These are phyloP conservation scores for Sesbania bispinosa DNA, from an alignment of 306 rosid species.

Conservation along the genomic window DNA sequence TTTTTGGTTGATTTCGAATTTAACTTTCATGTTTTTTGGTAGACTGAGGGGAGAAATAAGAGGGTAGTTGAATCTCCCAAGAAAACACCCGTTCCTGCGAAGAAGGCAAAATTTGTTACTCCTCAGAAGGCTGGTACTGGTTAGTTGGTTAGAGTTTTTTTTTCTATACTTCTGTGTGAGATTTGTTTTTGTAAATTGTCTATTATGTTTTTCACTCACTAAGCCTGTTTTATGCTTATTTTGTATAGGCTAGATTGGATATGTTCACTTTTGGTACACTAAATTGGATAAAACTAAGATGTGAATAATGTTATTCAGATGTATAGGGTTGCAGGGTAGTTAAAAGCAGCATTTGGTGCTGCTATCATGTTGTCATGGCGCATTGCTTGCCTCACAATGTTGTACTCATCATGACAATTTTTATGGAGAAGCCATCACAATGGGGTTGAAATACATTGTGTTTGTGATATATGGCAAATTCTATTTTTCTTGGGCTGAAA, in stretches of 20 bases:
- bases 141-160: constrained; percentile 22
- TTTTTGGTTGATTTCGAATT: neutral
- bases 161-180: neutral
- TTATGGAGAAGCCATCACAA: neutral
- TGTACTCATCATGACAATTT: neutral
- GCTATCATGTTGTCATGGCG: neutral
- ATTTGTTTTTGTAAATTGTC: neutral
- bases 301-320: neutral
- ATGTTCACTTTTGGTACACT: neutral
- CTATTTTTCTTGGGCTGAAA: neutral
- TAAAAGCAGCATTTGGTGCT: neutral
- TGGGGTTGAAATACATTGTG: neutral
- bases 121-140: constrained; percentile 63
- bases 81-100: constrained; percentile 39
- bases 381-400: neutral
- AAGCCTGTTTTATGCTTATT: too few relatives aligned
- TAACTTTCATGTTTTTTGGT: neutral
- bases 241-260: neutral
- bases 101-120: constrained; percentile 65
- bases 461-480: neutral
- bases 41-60: constrained; percentile 50
- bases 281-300: neutral
- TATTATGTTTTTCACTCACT: neutral
- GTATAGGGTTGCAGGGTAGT: neutral
- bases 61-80: constrained; percentile 40